Base-by-base conservation (phyloP, 1,284 basidiomycete species). In the Chalciporus sp. region DNA sequence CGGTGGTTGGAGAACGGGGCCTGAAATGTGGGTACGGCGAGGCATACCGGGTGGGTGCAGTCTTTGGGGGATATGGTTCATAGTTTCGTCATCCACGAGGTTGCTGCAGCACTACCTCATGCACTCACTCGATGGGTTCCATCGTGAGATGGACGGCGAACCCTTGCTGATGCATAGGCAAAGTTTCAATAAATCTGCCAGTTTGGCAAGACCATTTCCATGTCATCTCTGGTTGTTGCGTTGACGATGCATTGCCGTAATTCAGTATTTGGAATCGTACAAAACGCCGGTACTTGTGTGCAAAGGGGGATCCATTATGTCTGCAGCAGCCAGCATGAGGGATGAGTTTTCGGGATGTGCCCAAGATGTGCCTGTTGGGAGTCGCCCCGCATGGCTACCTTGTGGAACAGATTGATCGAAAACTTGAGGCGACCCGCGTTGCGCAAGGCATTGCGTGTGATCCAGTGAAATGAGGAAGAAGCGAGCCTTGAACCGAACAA, bases 11-110 rank as follows among this genome's bases (percentile, higher is more conserved):
- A 37, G 17, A 37, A 8, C 16, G 7, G 17, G 37, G 37, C 2
- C 4, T 39, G 2, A 27, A 14, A 14, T 27, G 39, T 35, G 52
- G 50, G 44, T 19, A 29, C 10, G 44, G 44, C 44, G 47, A 49
- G 53, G 40, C 27, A 4, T 3, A 5, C 37, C 28, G 43, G 27
- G 43, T 47, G 37, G 44, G 33, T 3, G 17, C 20, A 58, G 49
- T 49, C 49, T 51, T 20, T 49, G 49, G 7, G 23, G 47, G 40
- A 37, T 37, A 50, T 17, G 46, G 51, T 48, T 48, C 49, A 47
- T 46, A 19, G 26, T 31, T 35, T 39, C 35, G 43, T 48, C 16
- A 37, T 20, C 17, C 62, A 58, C n/a, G 47, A 54, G 29, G 45
- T 43, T 43, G 17, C n/a, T 37, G 37, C 27, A 43, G 35, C 33